These are phyloP conservation scores for Blumeria hordei DNA, from an alignment of 2,329 filamentous ascomycete species.

Conservation along the genomic window DNA sequence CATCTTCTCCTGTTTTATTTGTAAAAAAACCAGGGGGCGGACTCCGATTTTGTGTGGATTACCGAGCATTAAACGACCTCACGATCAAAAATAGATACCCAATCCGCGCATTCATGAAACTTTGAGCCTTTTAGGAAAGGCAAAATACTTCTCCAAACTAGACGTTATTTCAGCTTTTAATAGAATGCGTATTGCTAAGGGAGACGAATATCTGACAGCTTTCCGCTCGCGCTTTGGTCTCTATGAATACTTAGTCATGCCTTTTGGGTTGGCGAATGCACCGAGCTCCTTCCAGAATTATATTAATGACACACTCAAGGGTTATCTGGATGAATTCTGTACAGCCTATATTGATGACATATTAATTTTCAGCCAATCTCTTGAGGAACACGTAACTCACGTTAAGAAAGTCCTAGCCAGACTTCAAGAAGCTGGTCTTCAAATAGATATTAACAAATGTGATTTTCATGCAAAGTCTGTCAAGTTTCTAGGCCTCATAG, in stretches of 20 bases:
- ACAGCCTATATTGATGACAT: slow-evolving; percentile 5
- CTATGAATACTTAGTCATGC: slow-evolving; percentile 13
- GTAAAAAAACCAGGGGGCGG: neutral
- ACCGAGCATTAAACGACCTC: neutral
- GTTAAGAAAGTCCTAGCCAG: neutral
- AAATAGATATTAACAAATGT: neutral
- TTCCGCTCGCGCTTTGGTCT: slow-evolving; percentile 3
- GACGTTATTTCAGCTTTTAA: neutral
- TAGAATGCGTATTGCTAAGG: neutral
- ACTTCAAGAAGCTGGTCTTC: neutral
- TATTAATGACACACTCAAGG: slow-evolving; percentile 6
- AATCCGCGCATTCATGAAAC: neutral
- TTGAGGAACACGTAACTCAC: neutral
- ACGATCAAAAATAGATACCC: neutral
- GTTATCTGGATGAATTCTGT: slow-evolving; percentile 5
- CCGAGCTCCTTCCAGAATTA: slow-evolving; percentile 5
- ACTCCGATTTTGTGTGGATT: neutral
- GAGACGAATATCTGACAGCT: neutral
- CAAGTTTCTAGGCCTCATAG: neutral
- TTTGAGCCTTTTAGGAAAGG: neutral
- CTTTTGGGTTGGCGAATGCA: slow-evolving; percentile 11
- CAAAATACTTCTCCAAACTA: neutral
- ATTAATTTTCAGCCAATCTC: slow-evolving; percentile 1
- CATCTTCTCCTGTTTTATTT: neutral
- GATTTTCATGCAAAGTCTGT: neutral